Evolutionary conservation across 1,139 yeast genomes (phyloP).

Genomic region (Arxiozyma heterogenica): DNA sequence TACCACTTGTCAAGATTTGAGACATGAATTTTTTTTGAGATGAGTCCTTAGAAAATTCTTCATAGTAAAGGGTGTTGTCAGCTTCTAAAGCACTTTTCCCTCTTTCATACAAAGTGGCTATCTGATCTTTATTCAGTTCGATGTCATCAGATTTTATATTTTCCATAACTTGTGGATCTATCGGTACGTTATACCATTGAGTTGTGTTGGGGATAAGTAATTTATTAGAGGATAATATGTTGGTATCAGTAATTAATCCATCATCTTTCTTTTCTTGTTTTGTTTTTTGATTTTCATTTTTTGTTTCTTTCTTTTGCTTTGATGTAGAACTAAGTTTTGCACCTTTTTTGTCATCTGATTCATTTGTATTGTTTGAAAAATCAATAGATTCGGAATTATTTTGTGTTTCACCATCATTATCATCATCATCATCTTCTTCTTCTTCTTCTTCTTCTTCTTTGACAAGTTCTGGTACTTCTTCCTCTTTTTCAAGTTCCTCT

Average conservation of each 20-base stretch:
- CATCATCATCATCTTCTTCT: no score
- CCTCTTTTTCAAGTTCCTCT: conserved; percentile 21
- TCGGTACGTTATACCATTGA: conserved; percentile 64
- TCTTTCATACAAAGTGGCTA: conserved; percentile 51
- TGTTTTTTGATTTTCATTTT: conserved; percentile 15
- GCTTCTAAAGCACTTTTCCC: conserved; percentile 58
- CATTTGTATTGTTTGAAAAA: conserved; percentile 7
- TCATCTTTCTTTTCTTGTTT: conserved; percentile 34
- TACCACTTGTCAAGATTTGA: conserved; percentile 86
- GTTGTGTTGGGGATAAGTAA: conserved; percentile 53
- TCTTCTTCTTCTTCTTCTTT: no score
- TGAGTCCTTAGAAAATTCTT: conserved; percentile 70
- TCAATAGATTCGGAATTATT: conserved; percentile 18
- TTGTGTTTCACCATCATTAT: conserved; percentile 15
- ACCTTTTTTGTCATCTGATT: neutral
- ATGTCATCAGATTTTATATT: conserved; percentile 32
- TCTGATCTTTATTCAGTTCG: conserved; percentile 41
- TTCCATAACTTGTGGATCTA: conserved; percentile 34
- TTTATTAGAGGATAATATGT: conserved; percentile 49
- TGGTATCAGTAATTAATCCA: conserved; percentile 38
- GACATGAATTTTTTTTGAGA: conserved; percentile 85
- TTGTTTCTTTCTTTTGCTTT: conserved; percentile 13
- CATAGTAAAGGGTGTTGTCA: conserved; percentile 65
- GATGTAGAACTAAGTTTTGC: conserved; percentile 14
- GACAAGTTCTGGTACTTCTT: conserved; percentile 41